These are phyloP conservation scores for Zygotorulaspora mrakii DNA, from an alignment of 1,139 yeast species.

Conservation along the genomic window DNA sequence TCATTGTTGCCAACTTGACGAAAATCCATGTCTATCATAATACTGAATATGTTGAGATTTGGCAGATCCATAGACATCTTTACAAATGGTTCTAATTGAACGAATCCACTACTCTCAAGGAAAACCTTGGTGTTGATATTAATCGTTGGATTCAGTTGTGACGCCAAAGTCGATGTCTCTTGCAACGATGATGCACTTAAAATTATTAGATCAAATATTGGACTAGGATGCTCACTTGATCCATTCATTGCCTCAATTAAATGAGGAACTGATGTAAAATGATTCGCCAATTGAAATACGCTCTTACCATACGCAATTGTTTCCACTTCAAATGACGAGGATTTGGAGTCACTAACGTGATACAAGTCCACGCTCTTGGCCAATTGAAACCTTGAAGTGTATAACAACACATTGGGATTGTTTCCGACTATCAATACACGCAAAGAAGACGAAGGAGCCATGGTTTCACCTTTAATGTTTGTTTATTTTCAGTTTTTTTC, in stretches of 20 bases:
- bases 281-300: constrained; percentile 24
- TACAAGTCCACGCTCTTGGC: constrained; percentile 35
- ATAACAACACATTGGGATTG: constrained; percentile 33
- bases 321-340: constrained; percentile 24
- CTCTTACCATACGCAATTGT: constrained; percentile 30
- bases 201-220: constrained; percentile 48
- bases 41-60: constrained; percentile 48
- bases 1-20: constrained; percentile 40
- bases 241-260: constrained; percentile 17
- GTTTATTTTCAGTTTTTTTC: neutral
- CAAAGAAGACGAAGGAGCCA: constrained; percentile 26
- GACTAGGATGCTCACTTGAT: constrained; percentile 7
- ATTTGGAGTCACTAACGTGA: constrained; percentile 29
- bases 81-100: constrained; percentile 68
- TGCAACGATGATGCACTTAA: constrained; percentile 46
- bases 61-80: constrained; percentile 36
- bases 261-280: constrained; percentile 24
- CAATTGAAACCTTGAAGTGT: constrained; percentile 35
- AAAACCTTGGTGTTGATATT: constrained; percentile 48
- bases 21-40: constrained; percentile 63
- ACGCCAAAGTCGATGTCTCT: constrained; percentile 43
- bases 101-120: constrained; percentile 66
- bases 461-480: constrained; percentile 1
- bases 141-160: constrained; percentile 38
- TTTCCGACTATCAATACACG: constrained; percentile 34